Evolutionary conservation across 2,329 filamentous ascomycete genomes (phyloP).

Genomic region (Trichoderma pleuroti): DNA sequence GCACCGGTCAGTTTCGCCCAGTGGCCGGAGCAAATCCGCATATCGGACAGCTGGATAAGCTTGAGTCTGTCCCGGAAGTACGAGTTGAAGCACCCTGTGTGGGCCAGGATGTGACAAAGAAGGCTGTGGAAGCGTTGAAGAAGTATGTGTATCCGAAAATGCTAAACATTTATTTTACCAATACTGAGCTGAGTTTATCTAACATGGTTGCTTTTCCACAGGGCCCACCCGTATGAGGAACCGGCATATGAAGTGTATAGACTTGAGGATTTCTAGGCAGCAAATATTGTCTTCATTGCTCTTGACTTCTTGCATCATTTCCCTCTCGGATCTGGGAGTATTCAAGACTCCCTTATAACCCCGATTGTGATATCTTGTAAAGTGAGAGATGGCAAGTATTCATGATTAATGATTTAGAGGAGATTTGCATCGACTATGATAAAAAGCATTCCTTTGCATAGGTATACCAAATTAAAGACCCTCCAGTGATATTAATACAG

Average conservation of each 20-base stretch:
- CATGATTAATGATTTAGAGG: not conserved
- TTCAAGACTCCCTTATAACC: not conserved
- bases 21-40: conserved; percentile 58
- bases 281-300: not conserved
- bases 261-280: conserved; percentile 44
- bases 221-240: conserved; percentile 52
- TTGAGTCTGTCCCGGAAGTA: conserved; percentile 59
- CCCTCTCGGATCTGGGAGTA: not conserved
- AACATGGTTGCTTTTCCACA: not conserved
- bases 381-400: not conserved
- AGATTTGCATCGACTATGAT: not conserved
- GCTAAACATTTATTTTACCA: too few relatives aligned
- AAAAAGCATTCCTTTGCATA: not conserved
- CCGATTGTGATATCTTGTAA: not conserved
- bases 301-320: not conserved
- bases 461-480: not conserved
- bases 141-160: conserved; percentile 42
- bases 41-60: conserved; percentile 54
- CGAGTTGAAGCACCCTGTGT: conserved; percentile 61
- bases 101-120: conserved; percentile 53
- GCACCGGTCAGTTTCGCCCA: conserved; percentile 64
- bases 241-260: conserved; percentile 47
- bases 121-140: conserved; percentile 62
- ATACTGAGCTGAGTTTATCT: not conserved
- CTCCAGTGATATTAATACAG: not conserved